phyloP scores from a whole-genome alignment of 495 filamentous ascomycete species.

The Staphylotrichum tortipilum region DNA sequence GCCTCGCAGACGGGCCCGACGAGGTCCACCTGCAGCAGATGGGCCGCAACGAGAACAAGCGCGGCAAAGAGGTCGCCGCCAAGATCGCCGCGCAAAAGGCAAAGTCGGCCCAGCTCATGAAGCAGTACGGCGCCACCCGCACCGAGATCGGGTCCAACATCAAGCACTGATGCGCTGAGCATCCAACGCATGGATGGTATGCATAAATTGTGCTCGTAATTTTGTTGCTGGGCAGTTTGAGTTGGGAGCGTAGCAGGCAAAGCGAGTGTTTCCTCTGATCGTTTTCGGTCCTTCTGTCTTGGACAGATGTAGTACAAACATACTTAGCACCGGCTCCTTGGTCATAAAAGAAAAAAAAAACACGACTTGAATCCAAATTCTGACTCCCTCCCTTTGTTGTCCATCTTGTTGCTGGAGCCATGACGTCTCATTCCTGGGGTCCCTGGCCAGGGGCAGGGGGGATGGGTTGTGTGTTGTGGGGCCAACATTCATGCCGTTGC shows the following conservation, averaged over 20 bases:
- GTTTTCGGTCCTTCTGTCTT: no score
- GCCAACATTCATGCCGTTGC: conserved; percentile 18
- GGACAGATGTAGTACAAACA: no score
- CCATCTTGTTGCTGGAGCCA: not conserved
- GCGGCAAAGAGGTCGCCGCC: conserved; percentile 50
- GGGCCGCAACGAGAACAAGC: conserved; percentile 74
- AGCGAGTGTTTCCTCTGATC: no score
- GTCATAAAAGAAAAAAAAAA: no score
- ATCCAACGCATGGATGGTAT: no score
- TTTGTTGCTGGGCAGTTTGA: no score
- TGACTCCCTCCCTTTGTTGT: not conserved
- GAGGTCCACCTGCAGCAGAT: conserved; percentile 92
- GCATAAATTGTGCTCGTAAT: no score
- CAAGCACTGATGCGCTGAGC: no score
- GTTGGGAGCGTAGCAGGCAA: no score
- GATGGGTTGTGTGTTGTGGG: conserved; percentile 6
- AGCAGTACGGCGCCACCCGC: conserved; percentile 46
- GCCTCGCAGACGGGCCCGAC: conserved; percentile 85
- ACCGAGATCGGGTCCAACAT: conserved; percentile 43
- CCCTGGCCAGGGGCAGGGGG: not conserved
- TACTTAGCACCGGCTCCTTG: no score
- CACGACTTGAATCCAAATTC: not conserved
- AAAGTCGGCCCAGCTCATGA: conserved; percentile 57
- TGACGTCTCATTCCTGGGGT: conserved; percentile 1
- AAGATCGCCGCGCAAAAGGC: conserved; percentile 57